A percentile compares a stretch with the other conserved stretches of the same genome.
These are phyloP conservation scores for Amanita muscaria DNA, from an alignment of 768 basidiomycete species.

Conservation along the genomic window DNA sequence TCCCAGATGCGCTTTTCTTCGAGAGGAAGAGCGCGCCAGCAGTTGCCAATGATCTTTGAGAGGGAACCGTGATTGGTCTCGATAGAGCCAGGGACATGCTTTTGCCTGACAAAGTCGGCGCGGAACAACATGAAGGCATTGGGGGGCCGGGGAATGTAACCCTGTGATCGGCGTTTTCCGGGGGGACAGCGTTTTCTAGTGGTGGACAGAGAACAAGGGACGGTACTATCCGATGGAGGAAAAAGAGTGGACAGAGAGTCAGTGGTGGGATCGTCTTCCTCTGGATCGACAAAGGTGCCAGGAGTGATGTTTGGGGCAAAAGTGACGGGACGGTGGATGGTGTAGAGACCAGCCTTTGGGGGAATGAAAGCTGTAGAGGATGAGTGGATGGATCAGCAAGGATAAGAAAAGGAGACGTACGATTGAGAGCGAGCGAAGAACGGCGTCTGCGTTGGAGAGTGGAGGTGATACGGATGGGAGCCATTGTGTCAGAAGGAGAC, in stretches of 20 bases:
- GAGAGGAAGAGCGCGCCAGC: conserved; percentile 64
- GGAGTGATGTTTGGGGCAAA: conserved; percentile 60
- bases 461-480: conserved; percentile 5
- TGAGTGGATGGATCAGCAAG: background rate
- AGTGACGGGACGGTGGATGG: conserved; percentile 41
- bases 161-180: conserved; percentile 49
- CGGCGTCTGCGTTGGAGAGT: conserved; percentile 3
- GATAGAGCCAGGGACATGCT: conserved; percentile 70
- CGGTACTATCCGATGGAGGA: conserved; percentile 41
- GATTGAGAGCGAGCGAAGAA: conserved; percentile 4
- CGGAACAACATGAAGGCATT: conserved; percentile 87
- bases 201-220: conserved; percentile 21
- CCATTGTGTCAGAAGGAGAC: no score
- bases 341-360: conserved; percentile 48
- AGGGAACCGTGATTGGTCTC: conserved; percentile 71
- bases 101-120: conserved; percentile 70
- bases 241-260: conserved; percentile 36
- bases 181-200: conserved; percentile 44
- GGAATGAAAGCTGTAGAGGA: conserved; percentile 20
- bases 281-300: conserved; percentile 33
- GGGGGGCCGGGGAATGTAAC: conserved; percentile 72
- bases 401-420: background rate
- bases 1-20: conserved; percentile 72
- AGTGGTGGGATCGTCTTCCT: conserved; percentile 18
- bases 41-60: conserved; percentile 68